These are phyloP conservation scores for Suillus brevipes DNA, from an alignment of 768 basidiomycete genomes.

Conservation along the genomic window DNA sequence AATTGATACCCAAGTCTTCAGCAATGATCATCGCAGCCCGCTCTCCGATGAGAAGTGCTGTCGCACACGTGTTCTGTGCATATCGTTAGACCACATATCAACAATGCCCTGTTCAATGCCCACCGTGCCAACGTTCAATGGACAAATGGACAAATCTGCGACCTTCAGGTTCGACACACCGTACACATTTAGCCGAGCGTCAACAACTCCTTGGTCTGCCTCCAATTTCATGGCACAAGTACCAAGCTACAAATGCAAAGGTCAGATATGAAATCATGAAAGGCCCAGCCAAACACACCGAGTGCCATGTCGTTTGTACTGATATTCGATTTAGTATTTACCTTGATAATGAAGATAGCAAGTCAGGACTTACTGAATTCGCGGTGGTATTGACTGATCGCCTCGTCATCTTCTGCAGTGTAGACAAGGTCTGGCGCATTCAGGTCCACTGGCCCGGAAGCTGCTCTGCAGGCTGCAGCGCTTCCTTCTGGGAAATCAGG, in stretches of 20 bases:
- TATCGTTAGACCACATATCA: not conserved
- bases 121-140: slow-evolving; percentile 39
- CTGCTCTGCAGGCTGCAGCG: slow-evolving; percentile 25
- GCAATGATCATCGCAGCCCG: slow-evolving; percentile 24
- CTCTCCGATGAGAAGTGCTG: slow-evolving; percentile 27
- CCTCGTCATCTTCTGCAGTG: slow-evolving; percentile 36
- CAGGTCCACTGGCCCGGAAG: slow-evolving; percentile 22
- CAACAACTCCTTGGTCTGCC: slow-evolving; percentile 59
- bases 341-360: not conserved
- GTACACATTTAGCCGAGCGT: slow-evolving; percentile 62
- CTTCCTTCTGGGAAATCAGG: slow-evolving; percentile 30
- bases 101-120: not conserved
- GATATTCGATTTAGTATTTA: not conserved
- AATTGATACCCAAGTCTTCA: slow-evolving; percentile 22
- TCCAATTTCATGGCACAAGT: slow-evolving; percentile 70
- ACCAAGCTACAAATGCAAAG: slow-evolving; percentile 43
- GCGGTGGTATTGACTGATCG: slow-evolving; percentile 31
- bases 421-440: slow-evolving; percentile 33
- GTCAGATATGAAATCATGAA: not conserved
- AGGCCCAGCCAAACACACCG: slow-evolving; percentile 19
- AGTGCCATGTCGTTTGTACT: slow-evolving; percentile 36
- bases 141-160: slow-evolving; percentile 48
- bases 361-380: slow-evolving; percentile 15
- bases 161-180: slow-evolving; percentile 59
- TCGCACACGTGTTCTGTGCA: slow-evolving; percentile 24